phyloP scores from a whole-genome alignment of 1,139 yeast genomes.

The Geotrichum citri-aurantii region DNA sequence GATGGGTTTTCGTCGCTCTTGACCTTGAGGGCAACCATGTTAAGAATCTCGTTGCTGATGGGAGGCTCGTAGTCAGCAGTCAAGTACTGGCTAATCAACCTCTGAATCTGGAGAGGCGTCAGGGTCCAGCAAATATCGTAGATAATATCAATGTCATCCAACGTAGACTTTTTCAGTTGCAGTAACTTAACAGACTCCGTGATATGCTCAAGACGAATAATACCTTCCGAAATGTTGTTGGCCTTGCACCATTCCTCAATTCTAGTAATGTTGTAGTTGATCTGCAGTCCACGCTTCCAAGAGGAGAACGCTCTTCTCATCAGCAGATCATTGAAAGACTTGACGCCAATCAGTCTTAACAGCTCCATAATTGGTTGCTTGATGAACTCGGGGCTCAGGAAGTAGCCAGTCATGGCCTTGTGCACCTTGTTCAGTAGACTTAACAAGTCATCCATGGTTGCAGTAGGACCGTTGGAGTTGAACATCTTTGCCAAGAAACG shows the following conservation, averaged over 20 bases:
- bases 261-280: constrained; percentile 93
- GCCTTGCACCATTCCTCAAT: constrained; percentile 98
- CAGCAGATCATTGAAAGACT: constrained; percentile 90
- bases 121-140: constrained; percentile 93
- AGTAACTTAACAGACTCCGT: constrained; percentile 90
- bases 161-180: constrained; percentile 84
- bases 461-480: constrained; percentile 56
- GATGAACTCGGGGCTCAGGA: constrained; percentile 78
- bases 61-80: constrained; percentile 97
- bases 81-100: constrained; percentile 79
- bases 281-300: constrained; percentile 97
- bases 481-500: constrained; percentile 84
- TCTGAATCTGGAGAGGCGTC: constrained; percentile 91
- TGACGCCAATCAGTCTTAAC: constrained; percentile 82
- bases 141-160: constrained; percentile 86
- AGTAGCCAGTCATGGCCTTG: constrained; percentile 91
- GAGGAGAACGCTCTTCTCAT: constrained; percentile 93
- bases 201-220: constrained; percentile 80
- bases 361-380: constrained; percentile 81
- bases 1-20: constrained; percentile 42
- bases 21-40: constrained; percentile 79
- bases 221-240: constrained; percentile 86
- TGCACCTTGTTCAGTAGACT: constrained; percentile 85
- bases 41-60: constrained; percentile 74
- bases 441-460: constrained; percentile 92